phyloP scores from a whole-genome alignment of 1,284 basidiomycete species.

The Xanthoconium separans region DNA sequence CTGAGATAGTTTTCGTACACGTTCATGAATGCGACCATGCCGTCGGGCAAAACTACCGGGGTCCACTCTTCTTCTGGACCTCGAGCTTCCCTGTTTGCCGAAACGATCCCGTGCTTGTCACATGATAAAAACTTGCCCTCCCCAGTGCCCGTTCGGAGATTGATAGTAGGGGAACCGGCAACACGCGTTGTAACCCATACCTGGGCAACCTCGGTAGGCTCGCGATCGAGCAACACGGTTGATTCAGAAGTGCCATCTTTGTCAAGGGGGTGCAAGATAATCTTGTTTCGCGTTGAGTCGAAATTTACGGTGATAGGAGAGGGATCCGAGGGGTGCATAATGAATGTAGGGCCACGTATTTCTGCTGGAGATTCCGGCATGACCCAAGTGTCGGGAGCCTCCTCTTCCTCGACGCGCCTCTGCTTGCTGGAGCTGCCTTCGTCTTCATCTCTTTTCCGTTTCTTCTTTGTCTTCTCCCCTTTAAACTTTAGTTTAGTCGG shows the following conservation, averaged over 20 bases:
- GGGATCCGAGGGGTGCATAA: conserved; percentile 75
- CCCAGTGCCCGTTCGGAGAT: conserved; percentile 78
- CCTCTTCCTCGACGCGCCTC: conserved; percentile 54
- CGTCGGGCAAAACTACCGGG: conserved; percentile 69
- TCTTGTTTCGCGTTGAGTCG: conserved; percentile 72
- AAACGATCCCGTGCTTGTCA: conserved; percentile 78
- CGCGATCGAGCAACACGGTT: conserved; percentile 53
- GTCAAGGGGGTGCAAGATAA: conserved; percentile 62
- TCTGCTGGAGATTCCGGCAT: conserved; percentile 67
- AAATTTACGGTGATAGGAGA: conserved; percentile 73
- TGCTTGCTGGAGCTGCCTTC: conserved; percentile 46
- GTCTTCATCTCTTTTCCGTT: conserved; percentile 65
- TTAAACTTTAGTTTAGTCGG: conserved; percentile 82
- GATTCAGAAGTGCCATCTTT: conserved; percentile 52
- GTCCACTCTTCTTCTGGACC: conserved; percentile 90
- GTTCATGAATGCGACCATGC: conserved; percentile 83
- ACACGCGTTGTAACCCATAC: conserved; percentile 87
- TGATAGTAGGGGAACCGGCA: conserved; percentile 76
- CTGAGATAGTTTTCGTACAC: conserved; percentile 82
- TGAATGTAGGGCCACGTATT: conserved; percentile 81
- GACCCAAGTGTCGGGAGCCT: conserved; percentile 76
- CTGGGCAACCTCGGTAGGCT: conserved; percentile 77
- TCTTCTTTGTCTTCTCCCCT: conserved; percentile 81
- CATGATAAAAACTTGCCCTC: conserved; percentile 86
- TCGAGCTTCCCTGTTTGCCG: conserved; percentile 78